phyloP scores from a whole-genome alignment of 2,329 filamentous ascomycete species.

The Penicillium hesseltinei region DNA sequence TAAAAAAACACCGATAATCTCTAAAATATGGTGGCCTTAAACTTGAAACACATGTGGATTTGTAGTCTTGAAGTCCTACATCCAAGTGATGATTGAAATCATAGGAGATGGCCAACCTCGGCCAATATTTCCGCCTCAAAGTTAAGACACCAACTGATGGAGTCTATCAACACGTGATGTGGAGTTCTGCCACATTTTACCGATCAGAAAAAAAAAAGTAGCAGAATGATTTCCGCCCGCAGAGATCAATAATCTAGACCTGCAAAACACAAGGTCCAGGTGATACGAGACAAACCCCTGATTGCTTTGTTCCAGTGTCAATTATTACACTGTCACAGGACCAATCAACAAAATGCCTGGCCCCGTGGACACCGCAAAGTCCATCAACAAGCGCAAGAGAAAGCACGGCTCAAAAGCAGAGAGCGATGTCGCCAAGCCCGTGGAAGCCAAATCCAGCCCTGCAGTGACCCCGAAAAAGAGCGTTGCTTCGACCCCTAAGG shows the following conservation, averaged over 20 bases:
- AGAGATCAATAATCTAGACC: conserved; percentile 22
- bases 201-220: conserved; percentile 29
- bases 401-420: conserved; percentile 37
- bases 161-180: conserved; percentile 35
- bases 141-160: conserved; percentile 8
- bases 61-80: neutral
- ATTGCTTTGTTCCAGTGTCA: conserved; percentile 9
- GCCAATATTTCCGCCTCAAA: conserved; percentile 5
- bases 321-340: conserved; percentile 9
- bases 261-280: conserved; percentile 25
- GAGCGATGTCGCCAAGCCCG: conserved; percentile 27
- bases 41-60: neutral
- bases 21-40: neutral
- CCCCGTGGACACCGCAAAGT: conserved; percentile 39
- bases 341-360: conserved; percentile 31
- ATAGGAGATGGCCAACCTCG: neutral
- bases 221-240: conserved; percentile 23
- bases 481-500: conserved; percentile 21
- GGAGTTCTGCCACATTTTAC: conserved; percentile 28
- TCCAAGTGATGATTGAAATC: neutral
- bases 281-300: conserved; percentile 8
- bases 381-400: conserved; percentile 48
- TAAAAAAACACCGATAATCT: neutral
- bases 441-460: conserved; percentile 23
- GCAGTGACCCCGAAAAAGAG: conserved; percentile 22